Percentiles rank a stretch among this genome's conserved stretches.
Conservation (phyloP, 805 yeast genomes). For the Pichia rugopelliculosa region DNA sequence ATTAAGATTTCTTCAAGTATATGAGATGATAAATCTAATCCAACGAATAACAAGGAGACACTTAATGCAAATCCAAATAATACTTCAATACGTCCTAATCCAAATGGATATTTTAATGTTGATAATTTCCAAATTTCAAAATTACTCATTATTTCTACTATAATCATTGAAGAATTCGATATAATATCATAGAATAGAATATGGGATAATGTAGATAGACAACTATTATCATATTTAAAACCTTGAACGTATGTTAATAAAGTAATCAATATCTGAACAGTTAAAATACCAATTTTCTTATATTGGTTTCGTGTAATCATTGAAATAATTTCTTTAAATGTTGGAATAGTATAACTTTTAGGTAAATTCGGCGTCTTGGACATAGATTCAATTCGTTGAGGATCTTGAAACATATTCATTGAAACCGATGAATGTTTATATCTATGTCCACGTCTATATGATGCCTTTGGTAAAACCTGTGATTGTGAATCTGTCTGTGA, state of each 20-base stretch:
- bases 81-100: slow-evolving; percentile 85
- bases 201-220: slow-evolving; percentile 76
- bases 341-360: slow-evolving; percentile 67
- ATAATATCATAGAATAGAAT: slow-evolving; percentile 79
- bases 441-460: slow-evolving; percentile 87
- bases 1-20: slow-evolving; percentile 68
- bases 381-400: slow-evolving; percentile 48
- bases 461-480: slow-evolving; percentile 35
- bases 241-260: slow-evolving; percentile 54
- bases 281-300: slow-evolving; percentile 50
- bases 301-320: slow-evolving; percentile 56
- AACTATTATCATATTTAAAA: slow-evolving; percentile 45
- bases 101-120: slow-evolving; percentile 83
- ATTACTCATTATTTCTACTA: slow-evolving; percentile 77
- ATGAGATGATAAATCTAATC: slow-evolving; percentile 82
- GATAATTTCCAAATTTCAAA: slow-evolving; percentile 87
- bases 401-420: slow-evolving; percentile 88
- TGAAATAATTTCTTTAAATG: slow-evolving; percentile 49
- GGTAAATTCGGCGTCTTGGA: slow-evolving; percentile 59
- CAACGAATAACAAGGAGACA: slow-evolving; percentile 81
- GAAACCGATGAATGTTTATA: slow-evolving; percentile 95
- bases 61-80: slow-evolving; percentile 81
- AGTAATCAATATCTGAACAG: slow-evolving; percentile 49
- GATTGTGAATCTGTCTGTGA: slow-evolving; percentile 3
- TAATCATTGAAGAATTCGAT: slow-evolving; percentile 60